phyloP scores from a whole-genome alignment of 495 filamentous ascomycete species.

The Neurospora intermedia region DNA sequence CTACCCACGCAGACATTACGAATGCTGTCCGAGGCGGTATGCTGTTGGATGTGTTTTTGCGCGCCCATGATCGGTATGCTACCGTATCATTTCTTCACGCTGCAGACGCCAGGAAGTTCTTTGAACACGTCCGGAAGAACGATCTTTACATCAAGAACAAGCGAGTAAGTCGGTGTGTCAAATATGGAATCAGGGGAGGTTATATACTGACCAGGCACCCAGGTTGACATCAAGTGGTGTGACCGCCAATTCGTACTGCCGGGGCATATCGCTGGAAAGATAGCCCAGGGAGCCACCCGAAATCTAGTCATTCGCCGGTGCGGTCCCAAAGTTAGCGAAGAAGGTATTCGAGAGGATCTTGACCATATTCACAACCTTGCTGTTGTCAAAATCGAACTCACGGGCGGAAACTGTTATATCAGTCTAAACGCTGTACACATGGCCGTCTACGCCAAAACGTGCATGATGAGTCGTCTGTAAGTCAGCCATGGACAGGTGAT shows the following conservation, averaged over 20 bases:
- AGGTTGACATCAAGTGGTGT: conserved; percentile 64
- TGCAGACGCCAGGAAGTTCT: conserved; percentile 50
- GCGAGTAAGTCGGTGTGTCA: conserved; percentile 39
- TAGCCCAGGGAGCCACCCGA: conserved; percentile 62
- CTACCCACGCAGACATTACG: conserved; percentile 56
- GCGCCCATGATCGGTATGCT: conserved; percentile 49
- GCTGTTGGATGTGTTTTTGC: conserved; percentile 58
- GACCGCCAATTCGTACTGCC: conserved; percentile 64
- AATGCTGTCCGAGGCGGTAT: conserved; percentile 57
- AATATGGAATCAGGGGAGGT: neutral
- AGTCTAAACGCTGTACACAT: conserved; percentile 71
- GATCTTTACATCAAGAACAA: conserved; percentile 62
- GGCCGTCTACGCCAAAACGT: conserved; percentile 62
- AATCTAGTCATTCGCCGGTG: conserved; percentile 59
- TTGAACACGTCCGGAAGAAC: conserved; percentile 50
- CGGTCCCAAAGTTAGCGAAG: conserved; percentile 49
- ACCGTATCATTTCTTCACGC: conserved; percentile 63
- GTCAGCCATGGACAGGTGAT: neutral
- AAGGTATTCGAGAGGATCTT: conserved; percentile 57
- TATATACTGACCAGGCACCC: neutral
- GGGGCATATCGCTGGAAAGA: conserved; percentile 54
- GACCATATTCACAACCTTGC: conserved; percentile 76
- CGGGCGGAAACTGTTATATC: conserved; percentile 48
- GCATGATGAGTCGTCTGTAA: conserved; percentile 62
- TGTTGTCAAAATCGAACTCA: conserved; percentile 55